Evolutionary conservation across 495 filamentous ascomycete species (phyloP), one percentile per base, ranked within the genome.

Genomic region (Podospora pseudoanserina): DNA sequence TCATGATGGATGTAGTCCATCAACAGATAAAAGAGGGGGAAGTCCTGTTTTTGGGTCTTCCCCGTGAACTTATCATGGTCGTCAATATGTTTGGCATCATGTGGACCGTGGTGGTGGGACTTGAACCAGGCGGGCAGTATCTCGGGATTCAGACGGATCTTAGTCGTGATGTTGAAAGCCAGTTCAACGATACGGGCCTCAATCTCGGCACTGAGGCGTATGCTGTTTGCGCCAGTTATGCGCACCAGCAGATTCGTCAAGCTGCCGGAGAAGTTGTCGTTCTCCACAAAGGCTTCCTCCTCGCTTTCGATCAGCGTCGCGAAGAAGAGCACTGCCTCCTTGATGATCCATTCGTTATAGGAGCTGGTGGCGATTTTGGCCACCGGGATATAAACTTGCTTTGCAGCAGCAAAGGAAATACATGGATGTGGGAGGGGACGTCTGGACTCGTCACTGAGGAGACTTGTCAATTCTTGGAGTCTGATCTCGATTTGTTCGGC

Each of bases 1-100:
- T 97, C 93, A 68, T 94, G 90, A 74, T 99, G 93, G 39, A 99
- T 94, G 78, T 96, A 95, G 75, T 98, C 93, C 64, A 99, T 90
- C 67, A 98, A 83, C 39, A 97, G 81, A 77, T 97, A 98, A 80
- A 97, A 98, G 26, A 99, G 75, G 0, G 95, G 95, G 74, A 99
- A 98, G 71, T 96, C 93, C 72, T 94, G 91, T 77, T 93, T 96
- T 70, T 96, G 89, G 44, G 90, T 95, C 57, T 89, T 85, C 23
- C 94, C 93, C 1, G 90, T 91, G 77, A 96, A 97, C 76, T 88
- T 83, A 80, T 92, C 82, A 75, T 81, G 79, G 68, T 78, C 66
- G 72, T 72, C 73, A 19, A 74, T 69, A 71, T 77, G 75, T 63
- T 77, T 84, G 58, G 79, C 79, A 63, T 85, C 84, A 19, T 81